These are phyloP conservation scores for Borealophlyctis nickersoniae DNA, from an alignment of 192 early-diverging fungal species.

Conservation along the genomic window DNA sequence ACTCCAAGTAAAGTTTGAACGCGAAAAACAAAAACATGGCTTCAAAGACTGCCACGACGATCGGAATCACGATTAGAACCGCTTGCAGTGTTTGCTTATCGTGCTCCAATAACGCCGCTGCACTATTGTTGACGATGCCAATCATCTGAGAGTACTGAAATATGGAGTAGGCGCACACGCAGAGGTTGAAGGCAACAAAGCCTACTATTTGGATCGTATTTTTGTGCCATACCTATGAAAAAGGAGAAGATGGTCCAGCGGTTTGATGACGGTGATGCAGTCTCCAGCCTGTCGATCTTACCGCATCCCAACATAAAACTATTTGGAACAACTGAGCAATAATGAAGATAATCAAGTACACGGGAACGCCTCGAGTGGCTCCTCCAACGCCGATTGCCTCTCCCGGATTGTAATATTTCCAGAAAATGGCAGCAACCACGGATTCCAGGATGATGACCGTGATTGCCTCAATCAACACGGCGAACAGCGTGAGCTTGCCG, in stretches of 20 bases:
- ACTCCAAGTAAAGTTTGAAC: constrained; percentile 45
- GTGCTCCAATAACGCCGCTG: constrained; percentile 23
- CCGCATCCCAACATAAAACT: constrained; percentile 45
- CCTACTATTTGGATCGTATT: constrained; percentile 52
- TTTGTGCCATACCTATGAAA: constrained; percentile 27
- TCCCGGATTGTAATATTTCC: constrained; percentile 29
- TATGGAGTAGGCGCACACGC: constrained; percentile 38
- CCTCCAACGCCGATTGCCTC: constrained; percentile 4
- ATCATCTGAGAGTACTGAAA: constrained; percentile 42
- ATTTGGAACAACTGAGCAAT: constrained; percentile 44
- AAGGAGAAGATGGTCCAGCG: too few species aligned
- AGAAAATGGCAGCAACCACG: constrained; percentile 48
- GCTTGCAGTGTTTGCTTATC: not conserved
- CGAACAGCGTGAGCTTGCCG: constrained; percentile 25
- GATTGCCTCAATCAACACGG: constrained; percentile 50
- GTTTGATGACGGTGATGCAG: too few species aligned
- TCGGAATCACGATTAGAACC: constrained; percentile 33
- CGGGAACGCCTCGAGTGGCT: constrained; percentile 52
- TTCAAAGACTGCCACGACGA: constrained; percentile 35
- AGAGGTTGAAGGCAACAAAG: constrained; percentile 42
- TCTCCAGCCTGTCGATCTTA: constrained; percentile 30
- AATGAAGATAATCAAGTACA: constrained; percentile 72
- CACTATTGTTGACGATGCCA: too few species aligned
- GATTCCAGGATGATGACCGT: constrained; percentile 55
- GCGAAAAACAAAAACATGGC: constrained; percentile 39